These are phyloP conservation scores for Colletotrichum scovillei DNA, from an alignment of 2,329 filamentous ascomycete species.

Conservation along the genomic window DNA sequence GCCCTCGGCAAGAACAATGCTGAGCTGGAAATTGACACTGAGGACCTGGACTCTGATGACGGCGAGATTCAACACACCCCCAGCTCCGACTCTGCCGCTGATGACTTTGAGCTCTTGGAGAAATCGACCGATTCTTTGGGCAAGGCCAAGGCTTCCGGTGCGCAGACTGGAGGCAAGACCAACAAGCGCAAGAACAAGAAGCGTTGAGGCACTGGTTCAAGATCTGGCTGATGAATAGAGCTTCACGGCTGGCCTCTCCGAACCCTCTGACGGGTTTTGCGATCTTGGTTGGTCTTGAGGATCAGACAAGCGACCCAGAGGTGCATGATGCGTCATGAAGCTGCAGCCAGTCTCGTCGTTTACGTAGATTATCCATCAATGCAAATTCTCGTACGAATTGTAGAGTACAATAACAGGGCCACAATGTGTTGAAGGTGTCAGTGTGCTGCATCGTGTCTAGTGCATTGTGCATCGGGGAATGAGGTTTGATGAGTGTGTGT, in stretches of 20 bases:
- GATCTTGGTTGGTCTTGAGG: neutral
- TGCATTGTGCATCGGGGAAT: neutral
- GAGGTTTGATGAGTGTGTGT: neutral
- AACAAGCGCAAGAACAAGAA: slow-evolving; percentile 68
- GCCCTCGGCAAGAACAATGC: slow-evolving; percentile 52
- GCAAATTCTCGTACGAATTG: slow-evolving; percentile 7
- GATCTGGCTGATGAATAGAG: neutral
- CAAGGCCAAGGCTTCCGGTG: slow-evolving; percentile 62
- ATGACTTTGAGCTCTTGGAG: slow-evolving; percentile 73
- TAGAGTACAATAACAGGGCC: neutral
- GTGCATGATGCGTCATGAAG: slow-evolving; percentile 10
- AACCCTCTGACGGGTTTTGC: neutral
- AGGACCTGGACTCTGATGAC: slow-evolving; percentile 55
- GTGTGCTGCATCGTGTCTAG: neutral
- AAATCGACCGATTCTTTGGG: slow-evolving; percentile 68
- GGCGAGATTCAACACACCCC: slow-evolving; percentile 65
- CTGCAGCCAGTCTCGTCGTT: neutral
- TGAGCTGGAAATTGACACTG: slow-evolving; percentile 49
- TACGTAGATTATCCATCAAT: slow-evolving; percentile 27
- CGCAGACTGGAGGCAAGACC: slow-evolving; percentile 57
- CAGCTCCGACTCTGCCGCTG: slow-evolving; percentile 67
- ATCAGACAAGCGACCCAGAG: slow-evolving; percentile 1
- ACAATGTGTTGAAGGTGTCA: neutral
- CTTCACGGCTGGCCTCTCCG: neutral
- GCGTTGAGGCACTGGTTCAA: slow-evolving; percentile 49